phyloP scores from a whole-genome alignment of 1,139 yeast species.

The Geotrichum cucujoidarum region DNA sequence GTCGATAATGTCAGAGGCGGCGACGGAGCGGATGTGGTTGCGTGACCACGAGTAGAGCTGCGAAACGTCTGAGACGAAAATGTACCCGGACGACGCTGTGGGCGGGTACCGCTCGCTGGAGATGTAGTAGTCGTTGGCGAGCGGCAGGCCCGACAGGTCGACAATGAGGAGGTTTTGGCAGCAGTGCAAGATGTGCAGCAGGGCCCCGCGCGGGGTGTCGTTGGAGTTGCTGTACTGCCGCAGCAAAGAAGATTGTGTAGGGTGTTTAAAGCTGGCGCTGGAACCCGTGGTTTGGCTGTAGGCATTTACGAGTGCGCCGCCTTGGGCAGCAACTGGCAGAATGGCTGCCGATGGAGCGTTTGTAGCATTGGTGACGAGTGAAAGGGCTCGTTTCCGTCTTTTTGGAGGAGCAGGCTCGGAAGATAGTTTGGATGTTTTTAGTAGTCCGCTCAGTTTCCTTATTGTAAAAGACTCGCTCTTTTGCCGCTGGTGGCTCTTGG shows the following conservation, averaged over 20 bases:
- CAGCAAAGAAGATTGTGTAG: constrained; percentile 26
- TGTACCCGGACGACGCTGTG: constrained; percentile 21
- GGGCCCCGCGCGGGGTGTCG: constrained; percentile 31
- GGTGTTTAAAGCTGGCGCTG: constrained; percentile 21
- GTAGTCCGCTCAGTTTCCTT: not conserved
- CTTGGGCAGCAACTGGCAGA: not conserved
- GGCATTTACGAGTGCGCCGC: not conserved
- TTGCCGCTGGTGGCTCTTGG: not conserved
- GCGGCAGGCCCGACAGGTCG: constrained; percentile 29
- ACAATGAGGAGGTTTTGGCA: constrained; percentile 27
- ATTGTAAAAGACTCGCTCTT: not conserved
- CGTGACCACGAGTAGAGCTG: constrained; percentile 29
- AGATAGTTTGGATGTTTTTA: not conserved
- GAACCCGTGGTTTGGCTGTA: not conserved
- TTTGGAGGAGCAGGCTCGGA: not conserved
- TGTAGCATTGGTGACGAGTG: not conserved
- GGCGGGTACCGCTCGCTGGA: constrained; percentile 20
- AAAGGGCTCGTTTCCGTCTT: constrained; percentile 2
- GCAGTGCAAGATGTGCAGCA: constrained; percentile 27
- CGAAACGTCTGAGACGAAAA: constrained; percentile 33
- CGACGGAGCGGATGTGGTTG: constrained; percentile 25
- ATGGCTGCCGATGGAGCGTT: not conserved
- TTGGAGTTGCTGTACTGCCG: constrained; percentile 25
- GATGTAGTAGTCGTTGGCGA: constrained; percentile 31
- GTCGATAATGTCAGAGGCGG: constrained; percentile 24